Percentiles rank a stretch among this genome's conserved stretches.
Conservation (phyloP, 2,329 filamentous ascomycete genomes). For the Aspergillus bombycis region DNA sequence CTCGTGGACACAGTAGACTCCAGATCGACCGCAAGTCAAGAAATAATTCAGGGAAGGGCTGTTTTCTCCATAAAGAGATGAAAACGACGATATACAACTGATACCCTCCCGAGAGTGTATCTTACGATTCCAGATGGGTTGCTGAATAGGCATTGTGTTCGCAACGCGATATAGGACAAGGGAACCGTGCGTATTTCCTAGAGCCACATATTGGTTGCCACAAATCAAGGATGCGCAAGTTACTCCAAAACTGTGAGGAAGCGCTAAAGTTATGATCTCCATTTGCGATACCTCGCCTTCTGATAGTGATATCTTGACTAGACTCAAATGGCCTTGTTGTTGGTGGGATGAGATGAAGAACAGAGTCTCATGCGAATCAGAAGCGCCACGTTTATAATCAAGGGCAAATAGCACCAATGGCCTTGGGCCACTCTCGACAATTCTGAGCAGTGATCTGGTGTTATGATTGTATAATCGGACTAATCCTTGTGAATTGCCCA, state of each 20-base stretch:
- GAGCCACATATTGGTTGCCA: slow-evolving; percentile 41
- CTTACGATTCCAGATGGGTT: slow-evolving; percentile 29
- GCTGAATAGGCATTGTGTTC: slow-evolving; percentile 21
- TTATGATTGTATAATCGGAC: slow-evolving; percentile 40
- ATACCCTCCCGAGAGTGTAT: slow-evolving; percentile 65
- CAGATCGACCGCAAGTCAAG: slow-evolving; percentile 75
- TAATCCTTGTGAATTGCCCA: slow-evolving; percentile 37
- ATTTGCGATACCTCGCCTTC: slow-evolving; percentile 43
- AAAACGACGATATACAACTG: slow-evolving; percentile 59
- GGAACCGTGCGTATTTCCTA: slow-evolving; percentile 61
- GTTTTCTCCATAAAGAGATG: slow-evolving; percentile 14
- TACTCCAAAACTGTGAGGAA: slow-evolving; percentile 53
- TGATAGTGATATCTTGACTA: slow-evolving; percentile 29
- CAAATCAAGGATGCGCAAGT: slow-evolving; percentile 52
- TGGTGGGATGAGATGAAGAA: slow-evolving; percentile 33
- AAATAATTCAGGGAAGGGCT: slow-evolving; percentile 47
- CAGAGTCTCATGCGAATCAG: slow-evolving; percentile 16
- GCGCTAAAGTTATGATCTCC: slow-evolving; percentile 25
- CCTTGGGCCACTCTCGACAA: slow-evolving; percentile 31
- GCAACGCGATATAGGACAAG: slow-evolving; percentile 52
- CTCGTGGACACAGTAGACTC: slow-evolving; percentile 69
- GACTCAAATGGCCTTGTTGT: slow-evolving; percentile 29
- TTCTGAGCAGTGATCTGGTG: slow-evolving; percentile 28
- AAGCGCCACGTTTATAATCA: slow-evolving; percentile 15
- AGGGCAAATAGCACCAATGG: slow-evolving; percentile 35